Conservation (phyloP, 257 asterid species). For the Nicotiana sylvestris region DNA sequence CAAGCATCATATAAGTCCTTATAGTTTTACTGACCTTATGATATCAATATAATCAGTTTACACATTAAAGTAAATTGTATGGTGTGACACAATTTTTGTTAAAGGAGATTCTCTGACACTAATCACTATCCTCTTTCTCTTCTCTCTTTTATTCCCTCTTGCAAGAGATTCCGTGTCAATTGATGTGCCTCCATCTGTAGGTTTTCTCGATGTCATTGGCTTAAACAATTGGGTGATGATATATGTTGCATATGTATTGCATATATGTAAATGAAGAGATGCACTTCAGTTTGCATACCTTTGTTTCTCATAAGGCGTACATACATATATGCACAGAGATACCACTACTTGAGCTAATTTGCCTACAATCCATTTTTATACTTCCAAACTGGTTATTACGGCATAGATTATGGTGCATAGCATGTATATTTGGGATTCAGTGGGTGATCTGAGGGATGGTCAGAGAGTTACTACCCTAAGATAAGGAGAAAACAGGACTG, state of each 20-base stretch:
- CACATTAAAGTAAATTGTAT: neutral
- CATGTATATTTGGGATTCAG: neutral
- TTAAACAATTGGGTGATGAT: neutral
- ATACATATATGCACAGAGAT: neutral
- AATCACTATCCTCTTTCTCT: neutral
- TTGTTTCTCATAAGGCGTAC: neutral
- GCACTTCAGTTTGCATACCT: neutral
- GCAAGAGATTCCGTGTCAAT: neutral
- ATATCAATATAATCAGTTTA: neutral
- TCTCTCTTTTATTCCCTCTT: neutral
- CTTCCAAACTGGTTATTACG: neutral
- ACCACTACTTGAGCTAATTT: neutral
- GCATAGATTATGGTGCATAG: neutral
- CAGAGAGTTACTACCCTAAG: neutral
- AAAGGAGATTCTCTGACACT: neutral
- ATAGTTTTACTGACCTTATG: neutral
- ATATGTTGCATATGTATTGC: constrained; percentile 2
- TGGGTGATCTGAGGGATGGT: neutral
- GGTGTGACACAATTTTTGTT: neutral
- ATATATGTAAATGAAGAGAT: constrained; percentile 5
- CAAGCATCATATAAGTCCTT: neutral
- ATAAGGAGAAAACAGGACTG: neutral
- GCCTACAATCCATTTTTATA: neutral
- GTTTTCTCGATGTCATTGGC: neutral
- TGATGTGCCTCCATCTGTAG: neutral